A percentile compares a stretch with the other conserved stretches of the same genome.
phyloP scores from a whole-genome alignment of 2,329 filamentous ascomycete genomes.

The Hypoxylon rubiginosum region DNA sequence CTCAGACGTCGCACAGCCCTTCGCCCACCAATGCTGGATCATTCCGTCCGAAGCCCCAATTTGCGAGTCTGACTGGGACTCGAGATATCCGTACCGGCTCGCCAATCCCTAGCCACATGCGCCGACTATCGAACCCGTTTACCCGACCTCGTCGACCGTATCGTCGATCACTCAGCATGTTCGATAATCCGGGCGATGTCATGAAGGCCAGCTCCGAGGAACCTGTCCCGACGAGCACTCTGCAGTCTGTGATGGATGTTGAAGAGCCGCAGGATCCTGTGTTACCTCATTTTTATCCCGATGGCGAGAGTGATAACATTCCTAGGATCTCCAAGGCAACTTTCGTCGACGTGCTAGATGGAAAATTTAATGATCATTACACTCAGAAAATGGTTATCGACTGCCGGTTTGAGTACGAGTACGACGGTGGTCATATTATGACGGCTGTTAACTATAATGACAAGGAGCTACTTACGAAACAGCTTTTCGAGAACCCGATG shows the following conservation, averaged over 20 bases:
- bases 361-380: conserved; percentile 81
- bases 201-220: conserved; percentile 82
- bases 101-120: conserved; percentile 76
- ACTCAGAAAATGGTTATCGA: conserved; percentile 90
- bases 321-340: conserved; percentile 88
- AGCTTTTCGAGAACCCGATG: conserved; percentile 80
- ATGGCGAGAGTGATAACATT: conserved; percentile 86
- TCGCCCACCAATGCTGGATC: conserved; percentile 65
- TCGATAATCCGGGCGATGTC: conserved; percentile 89
- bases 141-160: conserved; percentile 88
- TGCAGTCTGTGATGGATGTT: conserved; percentile 85
- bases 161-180: conserved; percentile 96
- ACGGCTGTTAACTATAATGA: conserved; percentile 97
- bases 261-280: conserved; percentile 80
- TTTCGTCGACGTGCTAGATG: conserved; percentile 88
- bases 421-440: conserved; percentile 94
- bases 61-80: conserved; percentile 68
- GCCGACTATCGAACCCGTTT: conserved; percentile 79
- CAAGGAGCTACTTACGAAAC: conserved; percentile 85
- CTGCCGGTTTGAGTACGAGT: conserved; percentile 99
- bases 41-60: conserved; percentile 74
- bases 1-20: conserved; percentile 72
- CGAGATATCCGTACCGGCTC: conserved; percentile 77
- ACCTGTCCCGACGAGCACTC: conserved; percentile 63
- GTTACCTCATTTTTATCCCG: conserved; percentile 86